These are phyloP conservation scores for Notholithocarpus densiflorus DNA, from an alignment of 306 rosid species.

Conservation along the genomic window DNA sequence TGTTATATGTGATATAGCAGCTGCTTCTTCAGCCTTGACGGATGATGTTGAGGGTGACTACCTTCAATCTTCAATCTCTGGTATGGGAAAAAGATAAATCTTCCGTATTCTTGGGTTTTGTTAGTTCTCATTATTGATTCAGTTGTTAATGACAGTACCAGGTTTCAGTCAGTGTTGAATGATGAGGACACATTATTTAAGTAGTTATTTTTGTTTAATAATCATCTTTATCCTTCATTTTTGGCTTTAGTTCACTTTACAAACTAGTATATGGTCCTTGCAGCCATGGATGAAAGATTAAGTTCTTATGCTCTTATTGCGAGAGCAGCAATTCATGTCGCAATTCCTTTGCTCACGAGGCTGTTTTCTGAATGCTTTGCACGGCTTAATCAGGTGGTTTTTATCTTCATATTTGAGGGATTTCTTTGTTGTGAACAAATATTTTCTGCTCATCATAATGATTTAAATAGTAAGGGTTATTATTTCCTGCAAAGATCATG, in stretches of 20 bases:
- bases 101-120: neutral
- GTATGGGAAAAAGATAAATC: constrained; percentile 43
- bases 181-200: neutral
- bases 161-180: neutral
- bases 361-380: constrained; percentile 65
- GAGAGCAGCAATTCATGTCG: constrained; percentile 68
- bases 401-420: constrained; percentile 13
- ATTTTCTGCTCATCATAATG: constrained; percentile 5
- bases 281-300: constrained; percentile 98
- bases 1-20: constrained; percentile 46
- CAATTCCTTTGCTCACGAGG: constrained; percentile 71
- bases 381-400: constrained; percentile 71
- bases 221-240: neutral
- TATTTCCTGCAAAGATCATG: constrained; percentile 1
- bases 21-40: constrained; percentile 76
- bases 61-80: constrained; percentile 81
- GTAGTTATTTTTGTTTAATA: neutral
- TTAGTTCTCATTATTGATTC: constrained; percentile 10
- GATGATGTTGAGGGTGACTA: constrained; percentile 63
- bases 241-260: constrained; percentile 15
- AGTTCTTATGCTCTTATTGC: constrained; percentile 94
- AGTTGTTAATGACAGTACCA: neutral
- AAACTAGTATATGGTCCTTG: constrained; percentile 28
- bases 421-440: neutral
- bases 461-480: neutral